Evolutionary conservation across 805 yeast genomes (phyloP), one percentile per base, ranked within the genome.

Genomic region (Candida boleticola): DNA sequence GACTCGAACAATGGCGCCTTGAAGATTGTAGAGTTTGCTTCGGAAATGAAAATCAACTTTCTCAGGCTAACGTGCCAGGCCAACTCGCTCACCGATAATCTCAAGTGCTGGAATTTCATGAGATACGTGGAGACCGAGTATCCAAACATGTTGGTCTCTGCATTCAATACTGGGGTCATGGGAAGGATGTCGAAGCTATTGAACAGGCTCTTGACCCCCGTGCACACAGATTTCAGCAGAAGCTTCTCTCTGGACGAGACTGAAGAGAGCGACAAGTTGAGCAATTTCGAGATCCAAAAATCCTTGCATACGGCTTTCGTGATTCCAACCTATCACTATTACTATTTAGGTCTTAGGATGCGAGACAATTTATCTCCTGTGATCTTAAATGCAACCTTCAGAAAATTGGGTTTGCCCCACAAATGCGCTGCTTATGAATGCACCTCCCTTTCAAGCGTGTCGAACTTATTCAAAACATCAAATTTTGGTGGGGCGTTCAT

Each of bases 401-500:
- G 39, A n/a, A 42, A 39, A 17, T 21, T 52, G 21, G 56, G 56
- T 3, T 41, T 51, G 11, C 44, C 50, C 3, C 48, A 51, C 39
- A 22, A 32, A 3, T 44, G 37, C 37, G 32, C 20, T 3, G 35
- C 39, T 5, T 41, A 38, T 29, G 48, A 49, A 37, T 43, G 55
- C 31, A 34, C 45, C 11, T 32, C 42, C n/a, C 22, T 44, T 27
- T 25, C 29, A 18, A 37, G 39, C 13, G 22, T 50, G 11, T 14
- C 37, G 25, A 32, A 27, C 2, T 29, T 51, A 5, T 37, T 44
- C 5, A 36, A 40, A 27, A 40, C 42, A 13, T 49, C 49, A 19
- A 34, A 42, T 27, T 51, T 51, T 41, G 53, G 53, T 13, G 55
- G 55, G 3, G 43, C 55, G 3, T 44, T 43, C 19, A 39, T 51